Evolutionary conservation across 108 stramenopile species (phyloP).

Genomic region (Asterionellopsis glacialis): DNA sequence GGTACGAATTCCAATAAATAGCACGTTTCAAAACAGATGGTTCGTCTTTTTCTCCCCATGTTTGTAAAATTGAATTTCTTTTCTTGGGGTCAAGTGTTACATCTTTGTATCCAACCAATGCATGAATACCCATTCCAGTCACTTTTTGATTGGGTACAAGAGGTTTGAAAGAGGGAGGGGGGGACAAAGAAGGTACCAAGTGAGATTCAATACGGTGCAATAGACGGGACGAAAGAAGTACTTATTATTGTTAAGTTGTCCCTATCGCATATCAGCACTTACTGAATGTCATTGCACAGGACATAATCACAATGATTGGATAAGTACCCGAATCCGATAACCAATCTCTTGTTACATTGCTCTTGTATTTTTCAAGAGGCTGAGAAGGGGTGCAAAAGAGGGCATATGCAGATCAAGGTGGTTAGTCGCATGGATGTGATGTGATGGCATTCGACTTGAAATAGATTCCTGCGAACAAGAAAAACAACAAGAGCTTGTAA

Average conservation of each 20-base stretch:
- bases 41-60: conserved; percentile 25
- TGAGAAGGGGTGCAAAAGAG: too few species aligned
- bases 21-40: conserved; percentile 12
- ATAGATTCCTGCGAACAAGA: too few species aligned
- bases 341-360: conserved; percentile 35
- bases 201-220: too few species aligned
- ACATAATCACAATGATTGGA: conserved; percentile 61
- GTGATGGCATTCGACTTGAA: too few species aligned
- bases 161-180: too few species aligned
- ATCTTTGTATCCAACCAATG: conserved; percentile 52
- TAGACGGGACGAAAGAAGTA: too few species aligned
- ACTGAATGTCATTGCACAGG: conserved; percentile 38
- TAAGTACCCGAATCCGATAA: conserved; percentile 57
- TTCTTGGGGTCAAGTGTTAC: conserved; percentile 46
- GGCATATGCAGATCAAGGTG: too few species aligned
- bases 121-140: conserved; percentile 47
- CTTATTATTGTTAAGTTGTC: too few species aligned
- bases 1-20: conserved; percentile 17
- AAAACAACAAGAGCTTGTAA: too few species aligned
- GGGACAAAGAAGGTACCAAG: too few species aligned
- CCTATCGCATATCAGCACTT: too few species aligned
- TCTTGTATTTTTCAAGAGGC: conserved; percentile 3
- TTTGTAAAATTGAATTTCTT: conserved; percentile 34
- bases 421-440: too few species aligned
- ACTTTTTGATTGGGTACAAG: conserved; percentile 2